Base-by-base conservation (phyloP, 768 basidiomycete species). In the Russula virescens region DNA sequence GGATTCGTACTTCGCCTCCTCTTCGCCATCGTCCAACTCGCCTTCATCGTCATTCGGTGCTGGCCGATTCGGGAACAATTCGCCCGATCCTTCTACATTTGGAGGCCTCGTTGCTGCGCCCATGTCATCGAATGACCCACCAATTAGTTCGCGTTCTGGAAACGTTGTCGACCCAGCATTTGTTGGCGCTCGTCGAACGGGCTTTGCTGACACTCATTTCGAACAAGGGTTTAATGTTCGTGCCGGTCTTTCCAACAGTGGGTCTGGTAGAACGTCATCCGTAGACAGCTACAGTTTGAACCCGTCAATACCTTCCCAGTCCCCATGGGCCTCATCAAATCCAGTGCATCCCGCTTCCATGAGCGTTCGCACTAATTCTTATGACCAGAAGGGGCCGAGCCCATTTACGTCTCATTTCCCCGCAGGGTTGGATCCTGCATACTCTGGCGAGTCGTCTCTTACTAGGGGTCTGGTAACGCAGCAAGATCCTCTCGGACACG, bases 11-110 rank as follows among this genome's bases (percentile, higher is more conserved):
- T 63, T 83, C 31, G 76, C 75, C 48, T 74, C 77, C 43, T 78
- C 79, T 13, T 85, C 88, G 31, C 79, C 77, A 69, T 76, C 80
- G 35, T 81, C 86, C 18, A 85, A 87, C 62, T 90, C 89, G 10
- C 87, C 88, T 3, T 81, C 86, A 2, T 90, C 89, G 2, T 87
- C 88, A 4, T 80, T 89, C 47, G 81, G 86, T 62, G 82, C 78
- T 31, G 82, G 80, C 34, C 75, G 84, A 64, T 87, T 88, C 70
- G 79, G 81, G 49, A 82, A 84, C 65, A 79, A 78, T 21, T 90
- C 89, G 35, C 89, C 89, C 0, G 89, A 91, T 72, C 80, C 82
- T n/a, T 71, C 78, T 28, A 74, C 77, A 9, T 82, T 87, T 66
- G 80, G 78, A 56, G 79, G 82, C 25, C 78, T 80, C 59, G 73